Evolutionary conservation across 2,329 filamentous ascomycete species (phyloP).

Genomic region (Sarocladium brachiariae): DNA sequence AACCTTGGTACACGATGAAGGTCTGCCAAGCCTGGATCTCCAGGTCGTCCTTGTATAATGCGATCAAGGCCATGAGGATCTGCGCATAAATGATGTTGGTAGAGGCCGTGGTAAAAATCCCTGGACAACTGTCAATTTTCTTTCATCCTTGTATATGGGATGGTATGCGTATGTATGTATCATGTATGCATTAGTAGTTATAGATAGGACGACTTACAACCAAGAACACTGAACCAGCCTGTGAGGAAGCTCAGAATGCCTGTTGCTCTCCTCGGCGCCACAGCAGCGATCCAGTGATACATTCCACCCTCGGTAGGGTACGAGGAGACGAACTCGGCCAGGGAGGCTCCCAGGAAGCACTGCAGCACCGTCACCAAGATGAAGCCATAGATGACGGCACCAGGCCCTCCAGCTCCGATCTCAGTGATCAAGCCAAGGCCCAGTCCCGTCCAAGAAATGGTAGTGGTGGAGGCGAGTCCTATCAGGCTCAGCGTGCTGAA

Average conservation of each 20-base stretch:
- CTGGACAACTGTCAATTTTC: too few species aligned
- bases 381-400: slow-evolving; percentile 43
- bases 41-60: slow-evolving; percentile 31
- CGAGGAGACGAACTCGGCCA: slow-evolving; percentile 40
- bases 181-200: too few species aligned
- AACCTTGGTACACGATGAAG: slow-evolving; percentile 35
- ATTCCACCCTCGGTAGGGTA: slow-evolving; percentile 43
- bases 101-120: slow-evolving; percentile 38
- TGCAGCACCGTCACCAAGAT: slow-evolving; percentile 40
- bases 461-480: slow-evolving; percentile 41
- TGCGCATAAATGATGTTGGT: slow-evolving; percentile 37
- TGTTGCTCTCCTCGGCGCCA: slow-evolving; percentile 32
- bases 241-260: slow-evolving; percentile 36
- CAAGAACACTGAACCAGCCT: slow-evolving; percentile 31
- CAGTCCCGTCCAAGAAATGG: slow-evolving; percentile 42
- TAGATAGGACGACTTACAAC: slow-evolving; percentile 5
- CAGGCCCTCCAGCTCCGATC: slow-evolving; percentile 40
- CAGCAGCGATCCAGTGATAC: slow-evolving; percentile 44
- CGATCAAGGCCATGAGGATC: slow-evolving; percentile 33
- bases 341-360: slow-evolving; percentile 36
- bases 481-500: slow-evolving; percentile 41
- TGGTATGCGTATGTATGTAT: too few species aligned
- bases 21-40: slow-evolving; percentile 40
- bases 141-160: too few species aligned
- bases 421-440: slow-evolving; percentile 37